Evolutionary conservation across 2,329 filamentous ascomycete genomes (phyloP).

Genomic region (Xylaria sp.): DNA sequence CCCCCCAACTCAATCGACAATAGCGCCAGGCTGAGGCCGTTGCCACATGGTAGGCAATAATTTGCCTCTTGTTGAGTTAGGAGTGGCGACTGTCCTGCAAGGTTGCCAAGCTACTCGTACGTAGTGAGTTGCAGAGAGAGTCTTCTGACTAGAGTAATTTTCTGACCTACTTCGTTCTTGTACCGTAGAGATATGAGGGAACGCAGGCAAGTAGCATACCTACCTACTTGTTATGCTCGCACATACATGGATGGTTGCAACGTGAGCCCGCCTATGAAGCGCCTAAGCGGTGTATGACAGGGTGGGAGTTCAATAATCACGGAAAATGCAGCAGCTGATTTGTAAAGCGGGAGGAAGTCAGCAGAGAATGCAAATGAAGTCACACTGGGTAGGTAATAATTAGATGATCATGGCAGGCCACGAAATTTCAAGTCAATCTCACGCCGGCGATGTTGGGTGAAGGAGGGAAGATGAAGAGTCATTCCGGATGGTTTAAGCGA

Average conservation of each 20-base stretch:
- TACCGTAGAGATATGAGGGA: not conserved
- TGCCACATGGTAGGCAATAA: constrained; percentile 16
- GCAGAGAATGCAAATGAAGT: not conserved
- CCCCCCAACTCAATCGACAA: not conserved
- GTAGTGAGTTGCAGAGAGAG: not conserved
- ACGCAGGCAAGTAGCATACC: too few relatives aligned
- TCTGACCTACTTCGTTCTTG: not conserved
- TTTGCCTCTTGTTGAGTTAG: constrained; percentile 12
- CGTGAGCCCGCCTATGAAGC: not conserved
- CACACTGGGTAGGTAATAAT: not conserved
- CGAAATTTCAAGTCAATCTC: not conserved
- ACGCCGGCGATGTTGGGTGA: too few relatives aligned
- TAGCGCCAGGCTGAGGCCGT: constrained; percentile 4
- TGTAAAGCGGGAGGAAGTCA: constrained; percentile 12
- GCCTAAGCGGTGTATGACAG: not conserved
- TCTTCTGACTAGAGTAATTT: not conserved
- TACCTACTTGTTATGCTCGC: too few relatives aligned
- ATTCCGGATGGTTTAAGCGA: too few relatives aligned
- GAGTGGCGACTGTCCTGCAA: not conserved
- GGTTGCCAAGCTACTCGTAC: not conserved
- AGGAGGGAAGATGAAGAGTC: too few relatives aligned
- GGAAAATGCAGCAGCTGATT: constrained; percentile 14
- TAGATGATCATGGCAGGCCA: not conserved
- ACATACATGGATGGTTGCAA: not conserved
- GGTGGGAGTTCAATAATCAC: constrained; percentile 8